Percentiles rank a stretch among this genome's conserved stretches.
These are phyloP conservation scores for Verticillium isaacii DNA, from an alignment of 2,329 filamentous ascomycete species.

Conservation along the genomic window DNA sequence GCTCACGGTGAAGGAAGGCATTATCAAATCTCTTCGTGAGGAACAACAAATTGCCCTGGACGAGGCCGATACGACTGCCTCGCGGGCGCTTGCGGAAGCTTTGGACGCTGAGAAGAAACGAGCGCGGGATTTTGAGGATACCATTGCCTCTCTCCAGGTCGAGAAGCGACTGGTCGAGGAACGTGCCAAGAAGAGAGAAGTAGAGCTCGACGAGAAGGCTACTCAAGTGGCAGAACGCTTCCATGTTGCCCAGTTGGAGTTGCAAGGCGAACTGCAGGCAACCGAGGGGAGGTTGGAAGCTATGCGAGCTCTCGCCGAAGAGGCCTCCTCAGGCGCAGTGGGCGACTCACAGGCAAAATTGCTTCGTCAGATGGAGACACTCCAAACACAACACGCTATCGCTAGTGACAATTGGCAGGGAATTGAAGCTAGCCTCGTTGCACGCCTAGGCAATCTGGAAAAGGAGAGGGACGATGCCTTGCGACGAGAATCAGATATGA, in stretches of 20 bases:
- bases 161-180: constrained; percentile 75
- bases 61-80: constrained; percentile 62
- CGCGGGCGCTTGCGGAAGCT: constrained; percentile 61
- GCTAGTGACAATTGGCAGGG: constrained; percentile 98
- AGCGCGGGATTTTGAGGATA: constrained; percentile 49
- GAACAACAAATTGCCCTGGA: constrained; percentile 66
- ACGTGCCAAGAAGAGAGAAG: constrained; percentile 54
- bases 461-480: constrained; percentile 86
- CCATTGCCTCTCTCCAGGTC: constrained; percentile 61
- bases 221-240: constrained; percentile 68
- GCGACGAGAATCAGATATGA: constrained; percentile 78
- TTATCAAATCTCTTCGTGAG: constrained; percentile 62
- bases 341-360: constrained; percentile 86
- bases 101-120: constrained; percentile 59
- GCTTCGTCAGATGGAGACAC: constrained; percentile 86
- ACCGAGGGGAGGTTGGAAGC: constrained; percentile 88
- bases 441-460: constrained; percentile 72
- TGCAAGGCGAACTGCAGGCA: constrained; percentile 70
- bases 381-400: constrained; percentile 91
- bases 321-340: constrained; percentile 75
- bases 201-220: constrained; percentile 70
- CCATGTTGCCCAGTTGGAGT: constrained; percentile 65
- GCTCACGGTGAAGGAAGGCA: constrained; percentile 56
- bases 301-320: constrained; percentile 79
- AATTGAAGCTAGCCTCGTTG: constrained; percentile 80